Evolutionary conservation across 257 asterid species (phyloP).

Genomic region (Solanum chmielewskii): DNA sequence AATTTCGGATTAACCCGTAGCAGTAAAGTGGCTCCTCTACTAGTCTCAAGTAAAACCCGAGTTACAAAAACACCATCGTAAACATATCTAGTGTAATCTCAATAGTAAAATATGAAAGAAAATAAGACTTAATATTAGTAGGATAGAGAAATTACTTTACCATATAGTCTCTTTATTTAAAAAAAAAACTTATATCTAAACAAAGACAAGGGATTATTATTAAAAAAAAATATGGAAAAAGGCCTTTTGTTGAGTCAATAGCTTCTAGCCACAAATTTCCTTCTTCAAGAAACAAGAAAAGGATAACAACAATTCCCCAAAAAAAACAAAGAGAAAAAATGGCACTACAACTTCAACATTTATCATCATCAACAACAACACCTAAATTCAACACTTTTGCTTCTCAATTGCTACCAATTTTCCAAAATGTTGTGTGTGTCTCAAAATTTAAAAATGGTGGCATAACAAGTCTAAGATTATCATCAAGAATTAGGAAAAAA

Average conservation of each 20-base stretch:
- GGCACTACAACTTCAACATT: constrained; percentile 24
- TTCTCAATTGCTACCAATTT: not conserved
- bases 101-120: not conserved
- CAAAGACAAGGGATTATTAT: not conserved
- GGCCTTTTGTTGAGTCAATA: not conserved
- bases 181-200: not conserved
- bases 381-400: not conserved
- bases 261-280: not conserved
- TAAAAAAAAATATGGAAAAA: too few relatives aligned
- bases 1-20: too few relatives aligned
- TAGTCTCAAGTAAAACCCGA: not conserved
- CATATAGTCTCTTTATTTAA: too few relatives aligned
- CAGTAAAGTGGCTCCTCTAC: not conserved
- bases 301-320: not conserved
- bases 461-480: not conserved
- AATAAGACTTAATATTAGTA: too few relatives aligned
- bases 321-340: not conserved
- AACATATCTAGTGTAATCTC: not conserved
- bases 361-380: not conserved
- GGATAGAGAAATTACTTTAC: too few relatives aligned
- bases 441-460: constrained; percentile 14
- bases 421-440: not conserved
- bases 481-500: not conserved
- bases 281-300: not conserved
- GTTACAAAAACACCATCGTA: not conserved